These are phyloP conservation scores for Madurella fahalii DNA, from an alignment of 2,329 filamentous ascomycete genomes.

Conservation along the genomic window DNA sequence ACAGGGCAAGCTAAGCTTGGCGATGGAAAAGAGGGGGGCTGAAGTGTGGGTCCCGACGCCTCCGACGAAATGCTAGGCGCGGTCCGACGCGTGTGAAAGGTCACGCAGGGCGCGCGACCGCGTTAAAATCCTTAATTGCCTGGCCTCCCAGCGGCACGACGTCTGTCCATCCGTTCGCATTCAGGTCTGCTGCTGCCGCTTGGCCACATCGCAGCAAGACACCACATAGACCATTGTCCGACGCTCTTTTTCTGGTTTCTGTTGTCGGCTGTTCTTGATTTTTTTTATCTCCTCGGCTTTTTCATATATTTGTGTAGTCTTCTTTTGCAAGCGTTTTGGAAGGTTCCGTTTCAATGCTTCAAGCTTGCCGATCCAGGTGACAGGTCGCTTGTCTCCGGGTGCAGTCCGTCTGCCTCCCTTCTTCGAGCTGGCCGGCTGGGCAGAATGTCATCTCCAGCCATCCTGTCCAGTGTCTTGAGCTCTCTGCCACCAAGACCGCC, in stretches of 20 bases:
- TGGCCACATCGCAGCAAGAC: constrained; percentile 5
- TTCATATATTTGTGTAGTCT: neutral
- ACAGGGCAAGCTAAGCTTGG: neutral
- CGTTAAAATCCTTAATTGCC: constrained; percentile 25
- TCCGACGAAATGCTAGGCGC: constrained; percentile 8
- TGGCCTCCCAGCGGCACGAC: neutral
- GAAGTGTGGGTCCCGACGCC: constrained; percentile 13
- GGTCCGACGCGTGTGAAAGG: constrained; percentile 20
- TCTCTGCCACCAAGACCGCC: constrained; percentile 57
- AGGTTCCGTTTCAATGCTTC: constrained; percentile 11
- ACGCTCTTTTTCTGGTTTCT: neutral
- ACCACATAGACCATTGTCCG: neutral
- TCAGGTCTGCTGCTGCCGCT: constrained; percentile 4
- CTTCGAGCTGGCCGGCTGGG: constrained; percentile 2
- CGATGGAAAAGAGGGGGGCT: constrained; percentile 1
- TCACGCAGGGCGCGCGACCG: constrained; percentile 19
- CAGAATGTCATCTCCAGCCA: constrained; percentile 38
- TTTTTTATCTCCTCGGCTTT: neutral
- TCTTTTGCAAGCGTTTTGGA: constrained; percentile 1
- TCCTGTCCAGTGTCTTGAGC: constrained; percentile 44
- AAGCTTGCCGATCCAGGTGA: constrained; percentile 14
- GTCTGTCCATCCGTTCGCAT: constrained; percentile 4
- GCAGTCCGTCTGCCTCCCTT: constrained; percentile 8
- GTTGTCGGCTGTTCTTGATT: neutral
- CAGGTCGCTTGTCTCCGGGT: constrained; percentile 14